Percentiles rank a stretch among this genome's conserved stretches.
These are phyloP conservation scores for Biscogniauxia sp. DNA, from an alignment of 2,329 filamentous ascomycete genomes.

Conservation along the genomic window DNA sequence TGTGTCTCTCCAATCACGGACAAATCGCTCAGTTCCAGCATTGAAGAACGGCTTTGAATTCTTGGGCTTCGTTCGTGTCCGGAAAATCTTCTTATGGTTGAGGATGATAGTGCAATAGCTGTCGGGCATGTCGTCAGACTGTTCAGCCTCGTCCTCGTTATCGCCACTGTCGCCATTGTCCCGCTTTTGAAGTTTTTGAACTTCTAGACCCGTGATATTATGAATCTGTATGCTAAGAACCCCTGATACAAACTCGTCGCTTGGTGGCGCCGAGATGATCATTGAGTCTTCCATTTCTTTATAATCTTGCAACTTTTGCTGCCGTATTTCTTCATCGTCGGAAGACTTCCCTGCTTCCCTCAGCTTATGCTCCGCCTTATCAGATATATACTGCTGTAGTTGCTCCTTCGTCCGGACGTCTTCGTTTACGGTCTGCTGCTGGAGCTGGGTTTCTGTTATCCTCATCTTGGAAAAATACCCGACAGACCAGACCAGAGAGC, in stretches of 20 bases:
- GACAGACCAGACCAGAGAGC: conserved; percentile 66
- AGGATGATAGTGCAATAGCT: conserved; percentile 72
- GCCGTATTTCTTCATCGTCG: conserved; percentile 61
- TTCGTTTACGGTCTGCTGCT: conserved; percentile 58
- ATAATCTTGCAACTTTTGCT: conserved; percentile 67
- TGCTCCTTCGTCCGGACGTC: conserved; percentile 56
- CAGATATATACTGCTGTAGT: conserved; percentile 55
- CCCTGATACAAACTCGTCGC: conserved; percentile 60
- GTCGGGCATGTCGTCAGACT: conserved; percentile 63
- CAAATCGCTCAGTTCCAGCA: conserved; percentile 69
- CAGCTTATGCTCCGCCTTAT: conserved; percentile 58
- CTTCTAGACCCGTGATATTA: conserved; percentile 67
- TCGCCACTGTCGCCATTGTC: conserved; percentile 46
- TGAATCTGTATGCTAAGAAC: conserved; percentile 70
- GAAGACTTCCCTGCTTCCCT: conserved; percentile 60
- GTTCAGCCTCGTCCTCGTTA: conserved; percentile 56
- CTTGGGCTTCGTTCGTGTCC: conserved; percentile 73
- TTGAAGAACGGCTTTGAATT: conserved; percentile 79
- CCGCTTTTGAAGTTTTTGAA: conserved; percentile 58
- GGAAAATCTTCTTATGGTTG: conserved; percentile 69
- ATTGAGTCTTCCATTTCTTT: conserved; percentile 60
- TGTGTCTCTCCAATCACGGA: conserved; percentile 64
- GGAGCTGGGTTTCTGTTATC: conserved; percentile 60
- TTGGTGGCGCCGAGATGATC: conserved; percentile 66
- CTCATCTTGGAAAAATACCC: conserved; percentile 69